phyloP scores from a whole-genome alignment of 805 yeast genomes.

The Debaryomyces hansenii region DNA sequence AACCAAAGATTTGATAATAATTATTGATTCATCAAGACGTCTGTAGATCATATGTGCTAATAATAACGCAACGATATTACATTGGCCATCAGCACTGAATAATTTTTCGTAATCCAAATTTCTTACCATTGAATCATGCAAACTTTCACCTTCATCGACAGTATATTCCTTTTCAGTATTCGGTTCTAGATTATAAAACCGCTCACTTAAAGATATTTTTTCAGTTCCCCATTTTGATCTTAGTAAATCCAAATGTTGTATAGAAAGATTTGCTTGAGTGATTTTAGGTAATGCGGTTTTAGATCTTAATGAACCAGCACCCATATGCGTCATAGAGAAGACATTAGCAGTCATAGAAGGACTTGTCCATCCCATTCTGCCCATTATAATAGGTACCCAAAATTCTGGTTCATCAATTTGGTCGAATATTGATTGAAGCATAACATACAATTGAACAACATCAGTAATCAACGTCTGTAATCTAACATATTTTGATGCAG shows the following conservation, averaged over 20 bases:
- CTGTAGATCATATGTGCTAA: conserved; percentile 30
- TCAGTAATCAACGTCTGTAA: conserved; percentile 23
- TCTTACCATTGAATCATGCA: conserved; percentile 13
- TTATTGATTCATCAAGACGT: conserved; percentile 28
- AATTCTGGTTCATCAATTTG: conserved; percentile 23
- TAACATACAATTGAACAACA: conserved; percentile 24
- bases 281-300: conserved; percentile 29
- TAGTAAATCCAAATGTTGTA: not conserved
- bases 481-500: conserved; percentile 22
- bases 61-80: conserved; percentile 24
- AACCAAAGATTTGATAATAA: conserved; percentile 29
- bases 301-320: conserved; percentile 24
- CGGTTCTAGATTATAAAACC: conserved; percentile 17
- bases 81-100: conserved; percentile 31
- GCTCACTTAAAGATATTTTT: conserved; percentile 21
- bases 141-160: conserved; percentile 3
- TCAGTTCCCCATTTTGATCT: conserved; percentile 28
- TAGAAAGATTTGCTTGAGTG: not conserved
- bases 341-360: conserved; percentile 26
- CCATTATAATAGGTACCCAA: conserved; percentile 27
- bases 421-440: conserved; percentile 22
- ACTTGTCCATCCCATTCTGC: conserved; percentile 31
- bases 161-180: not conserved
- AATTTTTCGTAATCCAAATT: conserved; percentile 25
- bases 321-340: conserved; percentile 30